Conservation (phyloP, 495 filamentous ascomycete genomes). For the Aspergillus avenaceus region DNA sequence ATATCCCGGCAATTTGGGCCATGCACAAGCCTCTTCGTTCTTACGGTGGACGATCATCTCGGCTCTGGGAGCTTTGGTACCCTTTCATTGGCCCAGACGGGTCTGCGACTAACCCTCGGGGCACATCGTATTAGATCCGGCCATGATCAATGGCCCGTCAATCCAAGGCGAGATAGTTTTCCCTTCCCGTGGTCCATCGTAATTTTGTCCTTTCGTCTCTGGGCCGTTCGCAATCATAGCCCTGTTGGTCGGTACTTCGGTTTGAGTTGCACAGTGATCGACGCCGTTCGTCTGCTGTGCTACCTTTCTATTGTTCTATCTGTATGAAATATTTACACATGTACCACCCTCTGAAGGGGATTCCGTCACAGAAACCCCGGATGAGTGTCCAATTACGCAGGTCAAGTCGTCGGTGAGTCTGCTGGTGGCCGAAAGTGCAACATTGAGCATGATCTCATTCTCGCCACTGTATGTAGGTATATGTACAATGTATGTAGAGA, state of each 20-base stretch:
- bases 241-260: background rate
- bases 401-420: background rate
- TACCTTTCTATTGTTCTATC: background rate
- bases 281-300: background rate
- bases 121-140: conserved; percentile 13
- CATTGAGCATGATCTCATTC: background rate
- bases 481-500: background rate
- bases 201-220: conserved; percentile 6
- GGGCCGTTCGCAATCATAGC: background rate
- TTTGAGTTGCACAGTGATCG: background rate
- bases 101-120: conserved; percentile 8
- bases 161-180: background rate
- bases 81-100: conserved; percentile 5
- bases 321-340: background rate
- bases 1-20: conserved; percentile 9
- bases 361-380: too few species aligned
- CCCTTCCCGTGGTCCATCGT: conserved; percentile 1
- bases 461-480: background rate
- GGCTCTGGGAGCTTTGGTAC: background rate
- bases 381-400: too few species aligned
- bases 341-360: background rate
- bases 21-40: conserved; percentile 11
- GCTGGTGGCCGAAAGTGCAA: background rate
- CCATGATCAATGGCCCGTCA: conserved; percentile 4
- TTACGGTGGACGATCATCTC: conserved; percentile 7